Evolutionary conservation across 2,329 filamentous ascomycete genomes (phyloP).

Genomic region (Trichoderma oligosporum): DNA sequence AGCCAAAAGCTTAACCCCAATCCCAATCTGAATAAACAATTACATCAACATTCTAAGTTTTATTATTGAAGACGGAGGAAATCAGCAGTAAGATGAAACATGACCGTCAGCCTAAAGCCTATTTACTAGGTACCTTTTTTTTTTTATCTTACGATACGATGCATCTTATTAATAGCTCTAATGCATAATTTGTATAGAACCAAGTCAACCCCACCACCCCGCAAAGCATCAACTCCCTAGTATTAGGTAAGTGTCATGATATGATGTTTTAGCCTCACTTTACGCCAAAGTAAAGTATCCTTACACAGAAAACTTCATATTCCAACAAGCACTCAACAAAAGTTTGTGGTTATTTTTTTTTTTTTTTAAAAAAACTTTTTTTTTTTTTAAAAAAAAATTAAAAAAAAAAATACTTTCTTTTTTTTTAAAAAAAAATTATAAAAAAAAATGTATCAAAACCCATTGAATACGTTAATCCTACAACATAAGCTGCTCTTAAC

Average conservation of each 20-base stretch:
- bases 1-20: no score
- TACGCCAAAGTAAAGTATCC: background rate
- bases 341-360: no score
- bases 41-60: no score
- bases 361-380: no score
- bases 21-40: no score
- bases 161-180: background rate
- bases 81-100: no score
- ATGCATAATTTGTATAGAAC: background rate
- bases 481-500: background rate
- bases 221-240: background rate
- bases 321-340: no score
- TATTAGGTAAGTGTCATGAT: background rate
- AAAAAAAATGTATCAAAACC: background rate
- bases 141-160: no score
- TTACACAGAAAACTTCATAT: background rate
- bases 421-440: background rate
- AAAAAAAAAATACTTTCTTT: background rate
- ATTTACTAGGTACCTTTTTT: no score
- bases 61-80: no score
- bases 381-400: background rate
- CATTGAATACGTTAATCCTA: constrained; percentile 9
- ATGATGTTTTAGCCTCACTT: background rate
- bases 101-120: no score
- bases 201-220: constrained; percentile 13